Conservation (phyloP, 2,329 filamentous ascomycete genomes). For the Aspergillus neoniger region DNA sequence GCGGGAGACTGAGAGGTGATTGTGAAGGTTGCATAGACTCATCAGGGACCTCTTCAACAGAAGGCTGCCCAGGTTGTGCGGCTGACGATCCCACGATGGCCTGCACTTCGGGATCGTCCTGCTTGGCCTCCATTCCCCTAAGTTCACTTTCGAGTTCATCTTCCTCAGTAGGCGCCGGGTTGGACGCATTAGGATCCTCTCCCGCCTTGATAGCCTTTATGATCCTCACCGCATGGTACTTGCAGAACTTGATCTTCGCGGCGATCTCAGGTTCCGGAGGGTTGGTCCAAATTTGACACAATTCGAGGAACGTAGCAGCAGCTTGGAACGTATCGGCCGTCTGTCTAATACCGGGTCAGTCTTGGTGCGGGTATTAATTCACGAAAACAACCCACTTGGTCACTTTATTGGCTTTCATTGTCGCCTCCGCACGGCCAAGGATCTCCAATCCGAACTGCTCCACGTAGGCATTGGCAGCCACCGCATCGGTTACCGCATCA, state of each 20-base stretch:
- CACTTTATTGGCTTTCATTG: conserved; percentile 78
- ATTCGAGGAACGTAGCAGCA: conserved; percentile 86
- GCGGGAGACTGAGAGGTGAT: conserved; percentile 43
- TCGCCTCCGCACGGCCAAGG: conserved; percentile 79
- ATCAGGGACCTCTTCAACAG: conserved; percentile 63
- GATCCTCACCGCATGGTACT: conserved; percentile 92
- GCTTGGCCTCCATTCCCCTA: conserved; percentile 52
- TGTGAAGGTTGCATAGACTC: conserved; percentile 56
- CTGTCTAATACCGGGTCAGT: conserved; percentile 57
- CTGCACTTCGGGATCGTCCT: conserved; percentile 66
- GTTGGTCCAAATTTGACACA: conserved; percentile 77
- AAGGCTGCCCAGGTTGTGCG: conserved; percentile 51
- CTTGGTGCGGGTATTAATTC: conserved; percentile 10
- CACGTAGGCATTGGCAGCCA: conserved; percentile 84
- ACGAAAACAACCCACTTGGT: conserved; percentile 59
- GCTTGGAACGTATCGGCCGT: conserved; percentile 94
- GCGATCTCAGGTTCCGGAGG: conserved; percentile 71
- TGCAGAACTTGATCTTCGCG: conserved; percentile 92
- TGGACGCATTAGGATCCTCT: conserved; percentile 87
- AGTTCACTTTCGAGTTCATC: conserved; percentile 44
- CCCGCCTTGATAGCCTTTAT: conserved; percentile 87
- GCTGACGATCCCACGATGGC: conserved; percentile 49
- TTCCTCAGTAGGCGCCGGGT: conserved; percentile 66
- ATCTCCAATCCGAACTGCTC: conserved; percentile 92
- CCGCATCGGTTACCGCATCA: conserved; percentile 81